Percentiles rank a stretch among this genome's conserved stretches.
phyloP scores from a whole-genome alignment of 495 filamentous ascomycete species.

The Podospora pseudocomata region DNA sequence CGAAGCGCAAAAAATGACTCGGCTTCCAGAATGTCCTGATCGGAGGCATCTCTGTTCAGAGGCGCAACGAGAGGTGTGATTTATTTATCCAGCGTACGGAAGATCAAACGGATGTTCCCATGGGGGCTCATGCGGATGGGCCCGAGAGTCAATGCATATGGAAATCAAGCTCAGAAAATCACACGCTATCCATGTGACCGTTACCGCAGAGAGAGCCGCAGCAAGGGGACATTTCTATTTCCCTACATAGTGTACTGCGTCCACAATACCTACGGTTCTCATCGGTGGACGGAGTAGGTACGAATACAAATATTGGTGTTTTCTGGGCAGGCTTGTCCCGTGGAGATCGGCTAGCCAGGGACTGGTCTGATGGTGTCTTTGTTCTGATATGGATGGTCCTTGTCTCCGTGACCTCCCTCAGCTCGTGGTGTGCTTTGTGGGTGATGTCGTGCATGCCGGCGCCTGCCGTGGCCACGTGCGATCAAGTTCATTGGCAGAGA shows the following conservation, averaged over 20 bases:
- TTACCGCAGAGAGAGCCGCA: neutral
- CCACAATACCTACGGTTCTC: neutral
- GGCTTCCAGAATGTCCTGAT: slow-evolving; percentile 16
- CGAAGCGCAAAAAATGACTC: slow-evolving; percentile 17
- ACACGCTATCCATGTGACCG: neutral
- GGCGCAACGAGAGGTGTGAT: slow-evolving; percentile 5
- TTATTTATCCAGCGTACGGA: slow-evolving; percentile 21
- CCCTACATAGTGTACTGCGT: neutral
- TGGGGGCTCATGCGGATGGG: slow-evolving; percentile 11
- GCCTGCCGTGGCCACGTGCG: neutral
- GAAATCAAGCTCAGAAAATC: neutral
- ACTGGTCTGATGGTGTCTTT: neutral
- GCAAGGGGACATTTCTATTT: neutral
- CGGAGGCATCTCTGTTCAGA: neutral
- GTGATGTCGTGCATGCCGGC: neutral
- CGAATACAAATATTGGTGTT: neutral
- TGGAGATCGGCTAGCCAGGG: neutral
- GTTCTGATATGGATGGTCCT: neutral
- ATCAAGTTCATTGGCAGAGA: neutral
- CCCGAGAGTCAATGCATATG: slow-evolving; percentile 7
- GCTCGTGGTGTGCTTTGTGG: neutral
- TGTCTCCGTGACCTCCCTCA: neutral
- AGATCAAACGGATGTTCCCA: slow-evolving; percentile 21
- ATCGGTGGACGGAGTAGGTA: neutral
- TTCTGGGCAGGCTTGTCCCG: neutral